A percentile compares a stretch with the other conserved stretches of the same genome.
These are phyloP conservation scores for Trebouxiophyceae sp. DNA, from an alignment of 163 green algal species.

Conservation along the genomic window DNA sequence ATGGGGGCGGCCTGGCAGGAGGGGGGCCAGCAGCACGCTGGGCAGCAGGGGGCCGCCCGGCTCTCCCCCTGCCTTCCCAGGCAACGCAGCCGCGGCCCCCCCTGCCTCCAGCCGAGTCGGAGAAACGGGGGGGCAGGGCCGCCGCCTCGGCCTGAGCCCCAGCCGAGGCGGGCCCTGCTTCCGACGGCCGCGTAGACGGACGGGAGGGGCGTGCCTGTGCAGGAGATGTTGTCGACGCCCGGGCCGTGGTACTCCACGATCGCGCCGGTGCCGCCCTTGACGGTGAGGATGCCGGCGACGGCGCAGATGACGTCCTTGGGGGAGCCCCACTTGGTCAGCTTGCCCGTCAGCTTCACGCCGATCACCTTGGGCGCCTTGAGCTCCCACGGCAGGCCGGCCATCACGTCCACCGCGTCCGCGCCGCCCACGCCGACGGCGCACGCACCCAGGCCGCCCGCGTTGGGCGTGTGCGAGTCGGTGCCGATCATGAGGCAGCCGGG, in stretches of 20 bases:
- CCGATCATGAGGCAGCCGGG: conserved; percentile 94
- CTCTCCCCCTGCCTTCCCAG: too few species aligned
- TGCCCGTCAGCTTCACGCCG: conserved; percentile 84
- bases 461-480: conserved; percentile 94
- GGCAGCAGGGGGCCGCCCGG: too few species aligned
- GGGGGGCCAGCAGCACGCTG: too few species aligned
- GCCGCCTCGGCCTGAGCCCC: too few species aligned
- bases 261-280: conserved; percentile 92
- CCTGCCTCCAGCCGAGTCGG: too few species aligned
- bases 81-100: too few species aligned
- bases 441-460: conserved; percentile 86
- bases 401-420: conserved; percentile 93
- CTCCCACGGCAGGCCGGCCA: conserved; percentile 96
- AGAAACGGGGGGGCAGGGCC: too few species aligned
- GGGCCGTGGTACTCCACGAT: conserved; percentile 97
- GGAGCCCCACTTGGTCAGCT: conserved; percentile 80
- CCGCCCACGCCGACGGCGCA: conserved; percentile 89
- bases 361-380: conserved; percentile 88
- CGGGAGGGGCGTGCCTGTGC: conserved; percentile 46
- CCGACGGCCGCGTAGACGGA: background rate
- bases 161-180: background rate
- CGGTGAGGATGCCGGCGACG: conserved; percentile 91
- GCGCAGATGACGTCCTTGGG: conserved; percentile 97
- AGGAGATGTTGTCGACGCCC: conserved; percentile 84
- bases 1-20: too few species aligned